Percentiles rank a stretch among this genome's conserved stretches.
Conservation (phyloP, 192 early-diverging fungal species). For the Entomortierella parvispora region DNA sequence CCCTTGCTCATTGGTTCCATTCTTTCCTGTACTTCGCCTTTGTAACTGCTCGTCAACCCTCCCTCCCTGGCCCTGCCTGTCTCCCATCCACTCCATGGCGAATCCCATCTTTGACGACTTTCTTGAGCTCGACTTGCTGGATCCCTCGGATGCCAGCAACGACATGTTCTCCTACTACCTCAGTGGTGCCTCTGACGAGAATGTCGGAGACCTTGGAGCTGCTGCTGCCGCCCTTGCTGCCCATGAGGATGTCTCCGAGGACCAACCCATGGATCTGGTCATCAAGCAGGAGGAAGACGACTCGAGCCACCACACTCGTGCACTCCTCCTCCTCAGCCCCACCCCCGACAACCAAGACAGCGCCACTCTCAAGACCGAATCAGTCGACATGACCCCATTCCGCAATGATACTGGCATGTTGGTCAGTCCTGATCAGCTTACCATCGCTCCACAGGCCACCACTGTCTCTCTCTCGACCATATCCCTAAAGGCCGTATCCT, state of each 20-base stretch:
- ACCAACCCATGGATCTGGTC: conserved; percentile 4
- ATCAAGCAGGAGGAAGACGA: conserved; percentile 22
- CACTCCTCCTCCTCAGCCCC: neutral
- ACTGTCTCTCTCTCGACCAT: conserved; percentile 13
- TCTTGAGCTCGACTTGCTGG: conserved; percentile 47
- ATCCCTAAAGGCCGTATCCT: neutral
- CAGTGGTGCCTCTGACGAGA: conserved; percentile 20
- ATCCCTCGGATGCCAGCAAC: conserved; percentile 28
- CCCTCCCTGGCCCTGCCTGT: neutral
- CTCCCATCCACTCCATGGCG: conserved; percentile 11
- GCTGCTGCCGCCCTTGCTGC: conserved; percentile 16
- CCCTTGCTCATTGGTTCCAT: no score
- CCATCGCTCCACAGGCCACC: conserved; percentile 39
- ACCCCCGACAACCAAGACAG: neutral
- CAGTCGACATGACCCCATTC: conserved; percentile 4
- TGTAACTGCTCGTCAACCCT: neutral
- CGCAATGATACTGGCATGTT: no score
- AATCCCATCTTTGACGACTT: conserved; percentile 48
- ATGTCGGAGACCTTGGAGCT: conserved; percentile 16
- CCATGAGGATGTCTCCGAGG: neutral
- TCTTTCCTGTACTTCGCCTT: neutral
- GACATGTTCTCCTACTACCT: conserved; percentile 44
- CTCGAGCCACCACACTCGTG: conserved; percentile 1
- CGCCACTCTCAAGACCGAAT: neutral
- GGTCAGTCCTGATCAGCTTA: conserved; percentile 39